phyloP scores from a whole-genome alignment of 2,329 filamentous ascomycete species.

The Huntiella moniliformis region DNA sequence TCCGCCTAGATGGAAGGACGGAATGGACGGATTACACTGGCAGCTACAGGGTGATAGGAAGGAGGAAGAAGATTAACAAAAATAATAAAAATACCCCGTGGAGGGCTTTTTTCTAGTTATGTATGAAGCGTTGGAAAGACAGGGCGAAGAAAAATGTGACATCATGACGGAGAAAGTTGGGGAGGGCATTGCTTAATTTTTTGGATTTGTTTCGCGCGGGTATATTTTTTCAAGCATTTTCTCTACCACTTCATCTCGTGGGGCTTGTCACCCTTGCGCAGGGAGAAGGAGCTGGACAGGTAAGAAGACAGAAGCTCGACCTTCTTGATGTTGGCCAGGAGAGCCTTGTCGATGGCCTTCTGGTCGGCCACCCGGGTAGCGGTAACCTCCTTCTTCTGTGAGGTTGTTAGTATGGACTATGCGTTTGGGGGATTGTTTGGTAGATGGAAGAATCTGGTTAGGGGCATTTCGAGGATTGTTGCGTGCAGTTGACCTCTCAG shows the following conservation, averaged over 20 bases:
- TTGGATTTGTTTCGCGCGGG: constrained; percentile 15
- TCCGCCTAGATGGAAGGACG: too few species aligned
- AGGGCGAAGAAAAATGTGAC: too few species aligned
- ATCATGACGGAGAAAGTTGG: too few species aligned
- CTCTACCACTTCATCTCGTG: constrained; percentile 98
- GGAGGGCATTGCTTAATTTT: constrained; percentile 8
- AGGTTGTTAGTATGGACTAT: constrained; percentile 4
- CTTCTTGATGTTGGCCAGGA: constrained; percentile 96
- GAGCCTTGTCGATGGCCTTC: constrained; percentile 94
- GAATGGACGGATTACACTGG: too few species aligned
- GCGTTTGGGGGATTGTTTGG: neutral
- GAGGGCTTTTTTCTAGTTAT: too few species aligned
- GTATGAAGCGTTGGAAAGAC: too few species aligned
- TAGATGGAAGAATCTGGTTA: too few species aligned
- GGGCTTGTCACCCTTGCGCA: constrained; percentile 98
- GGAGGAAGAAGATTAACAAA: too few species aligned
- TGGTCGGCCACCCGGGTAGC: constrained; percentile 90
- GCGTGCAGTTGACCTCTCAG: too few species aligned
- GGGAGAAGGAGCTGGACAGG: constrained; percentile 89
- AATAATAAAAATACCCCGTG: too few species aligned
- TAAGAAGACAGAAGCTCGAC: constrained; percentile 85
- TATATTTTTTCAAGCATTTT: constrained; percentile 16
- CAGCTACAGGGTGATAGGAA: too few species aligned
- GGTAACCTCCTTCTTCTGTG: constrained; percentile 89
- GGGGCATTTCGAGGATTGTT: too few species aligned